These are phyloP conservation scores for Pseudopyrenochaeta lycopersici DNA, from an alignment of 2,329 filamentous ascomycete species.

Conservation along the genomic window DNA sequence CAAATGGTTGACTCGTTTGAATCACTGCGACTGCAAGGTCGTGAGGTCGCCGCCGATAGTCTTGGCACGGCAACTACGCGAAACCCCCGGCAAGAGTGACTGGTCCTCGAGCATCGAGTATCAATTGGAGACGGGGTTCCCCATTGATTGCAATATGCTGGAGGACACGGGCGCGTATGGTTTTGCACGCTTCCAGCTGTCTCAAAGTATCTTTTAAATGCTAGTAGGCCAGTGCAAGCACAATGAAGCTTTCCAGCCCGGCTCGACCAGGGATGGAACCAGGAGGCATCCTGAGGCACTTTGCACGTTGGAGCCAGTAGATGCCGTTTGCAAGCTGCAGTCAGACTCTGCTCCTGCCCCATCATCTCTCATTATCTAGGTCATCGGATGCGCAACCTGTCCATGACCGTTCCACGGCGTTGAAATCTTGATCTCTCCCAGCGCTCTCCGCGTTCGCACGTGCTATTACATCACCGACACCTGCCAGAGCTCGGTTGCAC, in stretches of 20 bases:
- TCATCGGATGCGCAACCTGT: not conserved
- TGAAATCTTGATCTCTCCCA: constrained; percentile 21
- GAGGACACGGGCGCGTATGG: too few species aligned
- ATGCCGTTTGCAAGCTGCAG: not conserved
- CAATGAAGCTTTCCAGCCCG: not conserved
- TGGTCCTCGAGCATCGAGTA: not conserved
- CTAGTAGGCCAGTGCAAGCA: too few species aligned
- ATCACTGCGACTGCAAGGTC: constrained; percentile 3
- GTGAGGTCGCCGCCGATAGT: constrained; percentile 12
- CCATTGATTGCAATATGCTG: too few species aligned
- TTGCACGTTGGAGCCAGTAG: too few species aligned
- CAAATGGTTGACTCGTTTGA: too few species aligned
- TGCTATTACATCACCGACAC: constrained; percentile 38
- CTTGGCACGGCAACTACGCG: constrained; percentile 12
- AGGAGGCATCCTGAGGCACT: not conserved
- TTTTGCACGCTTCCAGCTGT: too few species aligned
- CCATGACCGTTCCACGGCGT: not conserved
- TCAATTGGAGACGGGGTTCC: too few species aligned
- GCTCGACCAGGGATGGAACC: not conserved
- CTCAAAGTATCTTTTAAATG: too few species aligned
- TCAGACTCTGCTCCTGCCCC: not conserved
- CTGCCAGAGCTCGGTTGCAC: constrained; percentile 26
- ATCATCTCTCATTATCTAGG: not conserved
- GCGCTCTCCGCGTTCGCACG: constrained; percentile 32
- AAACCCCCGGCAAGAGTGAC: constrained; percentile 12